Evolutionary conservation across 345 rosid species (phyloP), one percentile per base, ranked within the genome.

Genomic region (Populus deltoides): DNA sequence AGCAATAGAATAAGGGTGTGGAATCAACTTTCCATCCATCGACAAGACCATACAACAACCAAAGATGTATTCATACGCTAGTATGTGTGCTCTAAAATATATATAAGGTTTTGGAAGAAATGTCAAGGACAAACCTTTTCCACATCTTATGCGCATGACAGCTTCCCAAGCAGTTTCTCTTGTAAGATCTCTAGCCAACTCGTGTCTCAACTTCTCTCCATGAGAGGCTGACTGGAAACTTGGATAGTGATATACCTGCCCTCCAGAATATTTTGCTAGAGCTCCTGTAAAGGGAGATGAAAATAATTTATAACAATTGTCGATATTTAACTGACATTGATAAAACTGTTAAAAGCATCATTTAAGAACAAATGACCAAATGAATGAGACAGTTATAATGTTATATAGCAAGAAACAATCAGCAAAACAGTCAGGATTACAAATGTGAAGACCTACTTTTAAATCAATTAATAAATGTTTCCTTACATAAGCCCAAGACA

Each of bases 101-200:
- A 33, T 49, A 73, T 45, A 66, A 57, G 20, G 6, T 25, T n/a
- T n/a, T 25, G 33, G 16, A 15, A 36, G 39, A 79, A 24, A 25
- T 3, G 13, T 31, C 24, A 57, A 36, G 27, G 74, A 71, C 18
- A 53, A 51, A 94, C 99, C 98, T 91, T 97, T 97, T 87, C 99
- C 99, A 83, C 98, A 97, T 94, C 99, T 90, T 84, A 97, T 78
- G 62, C 99, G 92, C 99, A 97, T 90, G 66, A 94, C 99, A n/a
- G 98, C 89, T 88, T 97, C 99, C 99, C 99, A 97, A 55, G 97
- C 98, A 82, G 99, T 97, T 90, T 97, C 99, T 84, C 98, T 90
- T 0, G 92, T 97, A 75, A 97, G 97, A 86, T 97, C 99, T 87
- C 98, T 89, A 73, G 92, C 84, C 75, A 97, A 82, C 85, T 97